phyloP scores from a whole-genome alignment of 495 filamentous ascomycete species.

The Aspergillus sclerotiicarbonarius region DNA sequence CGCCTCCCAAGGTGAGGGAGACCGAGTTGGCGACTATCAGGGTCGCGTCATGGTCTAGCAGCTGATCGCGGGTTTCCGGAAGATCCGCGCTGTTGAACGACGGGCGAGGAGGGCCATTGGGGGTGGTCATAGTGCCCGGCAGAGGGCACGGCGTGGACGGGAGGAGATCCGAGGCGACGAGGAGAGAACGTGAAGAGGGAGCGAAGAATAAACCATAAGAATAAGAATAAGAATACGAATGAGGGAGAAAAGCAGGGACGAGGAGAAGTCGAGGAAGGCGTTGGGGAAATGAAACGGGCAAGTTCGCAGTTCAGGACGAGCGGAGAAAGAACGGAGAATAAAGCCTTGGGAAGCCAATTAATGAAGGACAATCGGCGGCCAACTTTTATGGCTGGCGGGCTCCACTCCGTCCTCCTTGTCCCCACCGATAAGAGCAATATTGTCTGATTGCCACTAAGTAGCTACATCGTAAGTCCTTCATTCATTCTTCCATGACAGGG shows the following conservation, averaged over 20 bases:
- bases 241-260: not conserved
- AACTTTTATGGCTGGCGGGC: too few relatives aligned
- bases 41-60: slow-evolving; percentile 39
- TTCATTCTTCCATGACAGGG: too few relatives aligned
- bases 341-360: slow-evolving; percentile 23
- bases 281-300: not conserved
- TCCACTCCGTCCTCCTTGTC: too few relatives aligned
- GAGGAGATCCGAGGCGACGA: slow-evolving; percentile 15
- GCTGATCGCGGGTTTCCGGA: slow-evolving; percentile 22
- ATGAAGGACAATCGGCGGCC: slow-evolving; percentile 7
- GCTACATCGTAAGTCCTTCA: too few relatives aligned
- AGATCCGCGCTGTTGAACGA: slow-evolving; percentile 21
- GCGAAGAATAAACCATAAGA: slow-evolving; percentile 8
- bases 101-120: slow-evolving; percentile 16
- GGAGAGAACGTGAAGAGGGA: slow-evolving; percentile 12
- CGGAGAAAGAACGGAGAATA: slow-evolving; percentile 18
- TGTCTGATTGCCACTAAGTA: too few relatives aligned
- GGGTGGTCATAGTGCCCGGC: slow-evolving; percentile 29
- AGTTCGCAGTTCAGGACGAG: not conserved
- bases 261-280: not conserved
- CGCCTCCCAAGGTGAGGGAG: slow-evolving; percentile 60
- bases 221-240: slow-evolving; percentile 4
- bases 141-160: slow-evolving; percentile 9
- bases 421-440: too few relatives aligned
- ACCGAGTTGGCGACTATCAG: slow-evolving; percentile 58